Evolutionary conservation across 257 asterid species (phyloP), one percentile per base, ranked within the genome.

Genomic region (Solanum bulbocastanum): DNA sequence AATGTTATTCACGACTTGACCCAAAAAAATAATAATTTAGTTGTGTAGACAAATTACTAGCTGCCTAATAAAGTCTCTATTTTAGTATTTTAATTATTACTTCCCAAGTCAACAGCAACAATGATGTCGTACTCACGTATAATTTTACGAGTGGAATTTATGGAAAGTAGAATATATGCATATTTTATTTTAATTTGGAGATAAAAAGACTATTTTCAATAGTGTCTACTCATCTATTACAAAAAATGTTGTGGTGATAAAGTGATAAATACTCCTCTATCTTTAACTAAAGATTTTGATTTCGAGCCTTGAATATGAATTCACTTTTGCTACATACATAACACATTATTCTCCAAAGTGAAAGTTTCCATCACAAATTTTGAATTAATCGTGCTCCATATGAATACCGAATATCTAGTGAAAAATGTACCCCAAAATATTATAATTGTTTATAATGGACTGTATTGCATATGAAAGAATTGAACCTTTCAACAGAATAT

Each of bases 381-480:
- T 14, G 0, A 69, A 69, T 69, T 32, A 69, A 15, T 8, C 0
- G 3, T 3, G 9, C 5, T 2, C 1, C 10, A 30, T 30, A 27
- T 1, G 1, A 1, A 30, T 68, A 15, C 1, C 10, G 3, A 13
- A 30, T 6, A 68, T 27, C 0, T 5, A 27, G 0, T 3, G 4
- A 0, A 5, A 66, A 25, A 11, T 1, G 0, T 2, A 1, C 0
- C 1, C 8, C 15, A 56, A 56, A 3, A 60, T 8, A 23, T n/a
- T 22, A 10, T 23, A 8, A 6, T 30, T 69, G n/a, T 25, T 10
- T n/a, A 15, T n/a, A 14, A 27, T 42, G 62, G 25, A 52, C 4
- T 44, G 8, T 79, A 44, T 46, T 9, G 42, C 68, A 81, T 27
- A 81, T 81, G 66, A 49, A 20, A 14, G 68, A 81, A 16, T 81